Evolutionary conservation across 805 yeast genomes (phyloP).

Genomic region (Ogataea glucozyma): DNA sequence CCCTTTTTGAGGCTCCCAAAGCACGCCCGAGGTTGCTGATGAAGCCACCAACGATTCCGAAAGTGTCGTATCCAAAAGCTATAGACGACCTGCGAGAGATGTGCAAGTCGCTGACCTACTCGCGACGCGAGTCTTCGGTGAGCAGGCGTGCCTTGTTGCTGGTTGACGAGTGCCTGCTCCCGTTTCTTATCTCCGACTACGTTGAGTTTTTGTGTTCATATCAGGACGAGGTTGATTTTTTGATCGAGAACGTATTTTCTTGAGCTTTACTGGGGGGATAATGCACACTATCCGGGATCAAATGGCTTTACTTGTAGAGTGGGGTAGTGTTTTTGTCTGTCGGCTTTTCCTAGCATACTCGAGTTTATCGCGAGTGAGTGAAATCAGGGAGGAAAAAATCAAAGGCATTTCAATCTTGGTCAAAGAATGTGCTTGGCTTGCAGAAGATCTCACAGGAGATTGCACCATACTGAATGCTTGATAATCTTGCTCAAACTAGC

Average conservation of each 20-base stretch:
- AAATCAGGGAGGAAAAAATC: no score
- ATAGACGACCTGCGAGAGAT: conserved; percentile 9
- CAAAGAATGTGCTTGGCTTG: no score
- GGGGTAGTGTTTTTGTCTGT: no score
- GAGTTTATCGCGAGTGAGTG: no score
- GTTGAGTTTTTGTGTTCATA: conserved; percentile 7
- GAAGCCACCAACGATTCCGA: neutral
- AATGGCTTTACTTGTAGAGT: no score
- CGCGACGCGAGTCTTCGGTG: neutral
- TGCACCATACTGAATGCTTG: no score
- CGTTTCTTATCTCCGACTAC: conserved; percentile 17
- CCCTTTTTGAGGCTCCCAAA: neutral
- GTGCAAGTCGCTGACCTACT: conserved; percentile 2
- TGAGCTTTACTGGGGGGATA: no score
- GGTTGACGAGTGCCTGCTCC: conserved; percentile 10
- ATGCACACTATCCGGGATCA: no score
- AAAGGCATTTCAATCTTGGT: no score
- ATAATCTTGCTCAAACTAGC: no score
- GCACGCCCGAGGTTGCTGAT: neutral
- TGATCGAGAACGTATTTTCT: conserved; percentile 13
- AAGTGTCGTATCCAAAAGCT: conserved; percentile 5
- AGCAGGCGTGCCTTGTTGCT: conserved; percentile 5
- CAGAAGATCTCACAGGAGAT: no score
- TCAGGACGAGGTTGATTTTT: conserved; percentile 11
- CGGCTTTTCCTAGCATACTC: no score